phyloP scores from a whole-genome alignment of 805 yeast species.

The Zygosaccharomyces gambellarensis region DNA sequence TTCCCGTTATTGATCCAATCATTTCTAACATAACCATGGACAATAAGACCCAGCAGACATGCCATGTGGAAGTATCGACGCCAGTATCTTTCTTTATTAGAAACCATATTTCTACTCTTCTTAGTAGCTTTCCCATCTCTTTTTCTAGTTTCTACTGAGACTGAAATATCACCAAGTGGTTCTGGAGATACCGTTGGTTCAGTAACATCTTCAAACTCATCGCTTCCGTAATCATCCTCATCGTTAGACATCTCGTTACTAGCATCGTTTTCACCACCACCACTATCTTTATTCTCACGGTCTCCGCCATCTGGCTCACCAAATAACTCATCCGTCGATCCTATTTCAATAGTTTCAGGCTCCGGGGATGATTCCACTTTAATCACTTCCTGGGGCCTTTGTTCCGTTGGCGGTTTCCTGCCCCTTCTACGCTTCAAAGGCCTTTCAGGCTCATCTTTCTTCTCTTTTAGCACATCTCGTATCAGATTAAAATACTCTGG shows the following conservation, averaged over 20 bases:
- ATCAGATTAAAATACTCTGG: slow-evolving; percentile 32
- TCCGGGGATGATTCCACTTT: slow-evolving; percentile 7
- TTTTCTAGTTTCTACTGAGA: slow-evolving; percentile 26
- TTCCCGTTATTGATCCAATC: slow-evolving; percentile 59
- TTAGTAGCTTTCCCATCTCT: slow-evolving; percentile 14
- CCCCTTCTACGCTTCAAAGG: slow-evolving; percentile 20
- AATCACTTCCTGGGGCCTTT: neutral
- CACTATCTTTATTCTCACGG: neutral
- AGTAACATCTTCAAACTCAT: slow-evolving; percentile 23
- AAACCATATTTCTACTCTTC: slow-evolving; percentile 36
- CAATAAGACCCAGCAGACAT: slow-evolving; percentile 52
- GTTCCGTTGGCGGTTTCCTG: slow-evolving; percentile 3
- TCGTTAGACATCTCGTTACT: slow-evolving; percentile 8
- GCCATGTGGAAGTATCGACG: slow-evolving; percentile 56
- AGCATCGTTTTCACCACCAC: slow-evolving; percentile 3
- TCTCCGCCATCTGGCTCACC: neutral
- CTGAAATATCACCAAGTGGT: slow-evolving; percentile 23
- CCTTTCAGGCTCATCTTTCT: slow-evolving; percentile 11
- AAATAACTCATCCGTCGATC: slow-evolving; percentile 4
- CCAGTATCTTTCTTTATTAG: slow-evolving; percentile 50
- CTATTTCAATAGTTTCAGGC: slow-evolving; percentile 12
- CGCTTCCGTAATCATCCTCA: slow-evolving; percentile 27
- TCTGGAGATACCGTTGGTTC: slow-evolving; percentile 17
- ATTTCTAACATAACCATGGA: slow-evolving; percentile 67
- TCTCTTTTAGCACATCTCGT: slow-evolving; percentile 28